Evolutionary conservation across 2,329 filamentous ascomycete genomes (phyloP).

Genomic region (Penicillium sp.): DNA sequence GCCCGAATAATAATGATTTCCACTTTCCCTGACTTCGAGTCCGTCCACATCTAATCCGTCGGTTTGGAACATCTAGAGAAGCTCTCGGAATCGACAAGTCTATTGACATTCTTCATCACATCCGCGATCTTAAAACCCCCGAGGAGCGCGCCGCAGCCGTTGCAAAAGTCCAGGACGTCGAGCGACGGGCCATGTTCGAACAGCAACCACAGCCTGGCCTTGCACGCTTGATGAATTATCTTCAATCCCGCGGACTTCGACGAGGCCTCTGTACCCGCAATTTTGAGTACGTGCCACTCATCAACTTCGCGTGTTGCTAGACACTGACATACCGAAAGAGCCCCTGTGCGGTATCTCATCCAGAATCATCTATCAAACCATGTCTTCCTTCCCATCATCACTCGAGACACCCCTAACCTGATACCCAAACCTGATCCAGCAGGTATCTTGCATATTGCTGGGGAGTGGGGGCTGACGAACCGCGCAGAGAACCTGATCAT

Average conservation of each 20-base stretch:
- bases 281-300: conserved; percentile 65
- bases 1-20: background rate
- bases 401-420: conserved; percentile 70
- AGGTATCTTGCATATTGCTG: conserved; percentile 83
- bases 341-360: conserved; percentile 55
- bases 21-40: too few relatives aligned
- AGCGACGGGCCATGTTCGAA: conserved; percentile 75
- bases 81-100: conserved; percentile 73
- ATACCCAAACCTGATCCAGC: conserved; percentile 83
- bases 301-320: background rate
- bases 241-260: conserved; percentile 67
- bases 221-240: conserved; percentile 76
- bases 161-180: conserved; percentile 75
- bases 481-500: conserved; percentile 47
- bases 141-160: conserved; percentile 67
- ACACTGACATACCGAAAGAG: conserved; percentile 25
- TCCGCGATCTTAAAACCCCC: conserved; percentile 70
- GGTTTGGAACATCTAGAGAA: conserved; percentile 31
- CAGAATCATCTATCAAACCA: conserved; percentile 71
- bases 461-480: conserved; percentile 68
- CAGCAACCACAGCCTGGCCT: conserved; percentile 86
- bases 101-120: conserved; percentile 86
- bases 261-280: conserved; percentile 95
- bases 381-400: conserved; percentile 78
- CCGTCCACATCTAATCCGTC: background rate